These are phyloP conservation scores for Cutaneotrichosporon arboriforme DNA, from an alignment of 1,284 basidiomycete species.

Conservation along the genomic window DNA sequence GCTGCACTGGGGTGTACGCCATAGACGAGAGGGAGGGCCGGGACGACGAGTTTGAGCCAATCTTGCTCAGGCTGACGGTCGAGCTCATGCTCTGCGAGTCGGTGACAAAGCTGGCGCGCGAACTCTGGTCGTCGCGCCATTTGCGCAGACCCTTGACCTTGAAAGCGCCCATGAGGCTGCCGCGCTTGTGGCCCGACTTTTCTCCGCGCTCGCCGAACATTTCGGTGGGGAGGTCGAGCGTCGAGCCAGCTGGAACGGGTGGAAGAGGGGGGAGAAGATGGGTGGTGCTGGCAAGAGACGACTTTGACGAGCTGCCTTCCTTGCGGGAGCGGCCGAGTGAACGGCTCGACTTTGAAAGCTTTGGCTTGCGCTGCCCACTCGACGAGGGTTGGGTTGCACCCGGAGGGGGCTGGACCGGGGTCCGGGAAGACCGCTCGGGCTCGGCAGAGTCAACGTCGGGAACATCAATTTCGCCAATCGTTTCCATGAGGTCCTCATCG, in stretches of 20 bases:
- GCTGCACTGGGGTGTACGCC: conserved; percentile 1
- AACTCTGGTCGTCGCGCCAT: conserved; percentile 17
- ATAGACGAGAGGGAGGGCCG: conserved; percentile 6
- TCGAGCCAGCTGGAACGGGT: conserved; percentile 20
- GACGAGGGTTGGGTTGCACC: too few relatives aligned
- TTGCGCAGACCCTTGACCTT: conserved; percentile 20
- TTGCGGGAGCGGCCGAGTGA: conserved; percentile 9
- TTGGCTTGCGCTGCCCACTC: too few relatives aligned
- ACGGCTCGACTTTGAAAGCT: conserved; percentile 1
- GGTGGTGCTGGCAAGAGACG: conserved; percentile 6
- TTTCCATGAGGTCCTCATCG: conserved; percentile 36
- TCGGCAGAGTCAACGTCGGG: neutral
- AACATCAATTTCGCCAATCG: conserved; percentile 28
- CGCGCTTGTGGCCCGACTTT: conserved; percentile 18
- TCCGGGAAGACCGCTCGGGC: too few relatives aligned
- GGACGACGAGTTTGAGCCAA: conserved; percentile 12
- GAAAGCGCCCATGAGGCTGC: conserved; percentile 26
- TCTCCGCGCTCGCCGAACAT: conserved; percentile 12
- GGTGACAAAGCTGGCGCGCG: conserved; percentile 3
- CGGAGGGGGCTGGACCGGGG: too few relatives aligned
- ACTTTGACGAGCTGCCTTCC: conserved; percentile 4
- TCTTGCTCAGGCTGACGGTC: conserved; percentile 9
- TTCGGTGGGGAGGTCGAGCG: conserved; percentile 21
- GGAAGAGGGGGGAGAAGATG: conserved; percentile 14
- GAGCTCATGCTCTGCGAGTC: conserved; percentile 2